A percentile compares a stretch with the other conserved stretches of the same genome.
phyloP scores from a whole-genome alignment of 208 protist species.

The Leishmania guyanensis region DNA sequence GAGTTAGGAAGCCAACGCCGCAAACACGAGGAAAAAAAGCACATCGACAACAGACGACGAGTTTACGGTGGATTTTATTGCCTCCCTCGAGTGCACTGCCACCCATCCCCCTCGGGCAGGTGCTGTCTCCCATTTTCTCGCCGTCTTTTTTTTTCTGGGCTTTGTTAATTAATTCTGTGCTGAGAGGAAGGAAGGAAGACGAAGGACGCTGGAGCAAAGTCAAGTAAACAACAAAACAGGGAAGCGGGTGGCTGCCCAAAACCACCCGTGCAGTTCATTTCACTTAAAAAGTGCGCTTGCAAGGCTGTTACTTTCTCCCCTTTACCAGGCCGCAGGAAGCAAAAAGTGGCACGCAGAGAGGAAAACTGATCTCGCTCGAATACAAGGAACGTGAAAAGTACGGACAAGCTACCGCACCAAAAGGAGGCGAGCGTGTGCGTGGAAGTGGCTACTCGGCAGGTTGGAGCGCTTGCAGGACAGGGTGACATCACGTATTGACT shows the following conservation, averaged over 20 bases:
- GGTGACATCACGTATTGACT: not conserved
- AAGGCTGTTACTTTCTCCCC: not conserved
- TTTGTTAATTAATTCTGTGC: not conserved
- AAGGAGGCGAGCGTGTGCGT: not conserved
- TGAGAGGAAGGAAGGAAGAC: not conserved
- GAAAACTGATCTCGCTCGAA: not conserved
- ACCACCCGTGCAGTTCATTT: not conserved
- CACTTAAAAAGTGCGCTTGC: not conserved
- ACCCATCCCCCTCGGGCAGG: not conserved
- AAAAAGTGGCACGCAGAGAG: not conserved
- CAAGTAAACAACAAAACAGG: not conserved
- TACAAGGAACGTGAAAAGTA: not conserved
- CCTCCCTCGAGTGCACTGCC: not conserved
- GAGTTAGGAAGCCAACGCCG: not conserved
- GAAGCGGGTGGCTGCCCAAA: not conserved
- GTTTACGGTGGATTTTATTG: not conserved
- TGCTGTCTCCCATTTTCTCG: not conserved
- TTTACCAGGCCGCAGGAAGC: too few species aligned
- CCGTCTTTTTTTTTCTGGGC: not conserved
- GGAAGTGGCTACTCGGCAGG: not conserved
- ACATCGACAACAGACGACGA: not conserved
- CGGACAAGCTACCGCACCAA: not conserved
- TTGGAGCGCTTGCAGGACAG: not conserved
- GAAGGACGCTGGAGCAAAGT: not conserved
- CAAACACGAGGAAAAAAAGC: not conserved